phyloP scores from a whole-genome alignment of 2,329 filamentous ascomycete genomes.

The Trichoderma polysporum region DNA sequence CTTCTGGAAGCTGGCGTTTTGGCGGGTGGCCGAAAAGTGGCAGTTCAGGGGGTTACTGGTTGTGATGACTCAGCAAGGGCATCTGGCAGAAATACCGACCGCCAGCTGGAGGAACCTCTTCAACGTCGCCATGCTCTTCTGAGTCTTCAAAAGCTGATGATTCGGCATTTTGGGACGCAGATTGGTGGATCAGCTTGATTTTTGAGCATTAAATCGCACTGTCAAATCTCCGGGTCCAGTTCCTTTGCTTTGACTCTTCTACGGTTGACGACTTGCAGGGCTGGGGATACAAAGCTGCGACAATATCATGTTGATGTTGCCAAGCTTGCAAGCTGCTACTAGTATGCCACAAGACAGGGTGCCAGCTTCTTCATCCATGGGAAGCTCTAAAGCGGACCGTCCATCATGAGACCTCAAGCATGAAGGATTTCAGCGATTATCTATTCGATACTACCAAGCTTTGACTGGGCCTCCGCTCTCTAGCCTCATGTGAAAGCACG shows the following conservation, averaged over 20 bases:
- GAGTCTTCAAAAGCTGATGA: neutral
- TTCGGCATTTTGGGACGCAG: neutral
- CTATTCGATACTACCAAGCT: neutral
- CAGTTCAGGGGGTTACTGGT: constrained; percentile 3
- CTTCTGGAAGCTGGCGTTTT: constrained; percentile 14
- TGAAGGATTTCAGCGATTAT: neutral
- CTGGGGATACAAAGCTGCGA: constrained; percentile 1
- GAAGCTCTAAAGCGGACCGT: neutral
- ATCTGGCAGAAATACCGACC: neutral
- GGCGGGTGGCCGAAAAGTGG: constrained; percentile 10
- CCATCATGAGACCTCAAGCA: no score
- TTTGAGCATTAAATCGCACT: neutral
- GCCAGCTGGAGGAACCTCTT: neutral
- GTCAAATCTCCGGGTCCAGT: neutral
- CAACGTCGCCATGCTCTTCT: neutral
- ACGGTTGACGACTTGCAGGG: neutral
- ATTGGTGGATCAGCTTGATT: neutral
- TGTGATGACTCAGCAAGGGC: constrained; percentile 17
- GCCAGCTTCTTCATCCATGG: neutral
- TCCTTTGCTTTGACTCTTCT: neutral
- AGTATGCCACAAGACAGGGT: neutral
- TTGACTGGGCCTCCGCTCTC: neutral
- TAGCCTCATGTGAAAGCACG: neutral
- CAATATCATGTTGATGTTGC: neutral
- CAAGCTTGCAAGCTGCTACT: neutral